Evolutionary conservation across 2,329 filamentous ascomycete genomes (phyloP).

Genomic region (Aphanoascus verrucosus): DNA sequence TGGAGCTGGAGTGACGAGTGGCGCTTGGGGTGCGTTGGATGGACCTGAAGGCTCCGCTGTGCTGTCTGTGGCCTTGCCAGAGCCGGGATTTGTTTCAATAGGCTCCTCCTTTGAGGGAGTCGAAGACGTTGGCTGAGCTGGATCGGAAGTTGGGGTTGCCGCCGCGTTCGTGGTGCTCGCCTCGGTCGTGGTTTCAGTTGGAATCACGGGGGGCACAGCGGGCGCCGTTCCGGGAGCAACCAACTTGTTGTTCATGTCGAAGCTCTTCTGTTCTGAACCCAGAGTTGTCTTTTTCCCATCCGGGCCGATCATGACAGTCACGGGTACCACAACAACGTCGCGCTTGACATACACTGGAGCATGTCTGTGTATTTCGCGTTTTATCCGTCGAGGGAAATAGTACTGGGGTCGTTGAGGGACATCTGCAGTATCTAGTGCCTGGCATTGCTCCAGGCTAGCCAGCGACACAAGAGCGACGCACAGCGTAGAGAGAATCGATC

Average conservation of each 20-base stretch:
- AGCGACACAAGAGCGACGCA: conserved; percentile 27
- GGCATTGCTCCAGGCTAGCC: conserved; percentile 26
- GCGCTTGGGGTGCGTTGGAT: background rate
- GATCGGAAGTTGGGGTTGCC: background rate
- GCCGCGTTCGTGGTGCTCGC: background rate
- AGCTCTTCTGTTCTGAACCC: background rate
- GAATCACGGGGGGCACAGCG: background rate
- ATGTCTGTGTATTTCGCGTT: conserved; percentile 14
- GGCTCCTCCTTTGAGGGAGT: background rate
- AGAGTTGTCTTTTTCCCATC: conserved; percentile 12
- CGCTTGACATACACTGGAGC: conserved; percentile 8
- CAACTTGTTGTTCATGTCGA: background rate
- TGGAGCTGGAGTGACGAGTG: background rate
- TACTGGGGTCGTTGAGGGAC: conserved; percentile 27
- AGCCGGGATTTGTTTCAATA: background rate
- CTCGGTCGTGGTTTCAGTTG: background rate
- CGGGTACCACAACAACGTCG: conserved; percentile 14
- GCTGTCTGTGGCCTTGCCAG: background rate
- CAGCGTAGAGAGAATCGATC: conserved; percentile 22
- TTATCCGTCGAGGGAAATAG: conserved; percentile 28
- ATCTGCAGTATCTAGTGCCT: conserved; percentile 22
- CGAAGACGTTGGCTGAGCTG: background rate
- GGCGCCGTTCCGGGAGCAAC: background rate
- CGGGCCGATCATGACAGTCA: conserved; percentile 10
- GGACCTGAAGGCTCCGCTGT: background rate